Base-by-base conservation (phyloP, 148 eudicot genomes). In the Limonium bicolor region DNA sequence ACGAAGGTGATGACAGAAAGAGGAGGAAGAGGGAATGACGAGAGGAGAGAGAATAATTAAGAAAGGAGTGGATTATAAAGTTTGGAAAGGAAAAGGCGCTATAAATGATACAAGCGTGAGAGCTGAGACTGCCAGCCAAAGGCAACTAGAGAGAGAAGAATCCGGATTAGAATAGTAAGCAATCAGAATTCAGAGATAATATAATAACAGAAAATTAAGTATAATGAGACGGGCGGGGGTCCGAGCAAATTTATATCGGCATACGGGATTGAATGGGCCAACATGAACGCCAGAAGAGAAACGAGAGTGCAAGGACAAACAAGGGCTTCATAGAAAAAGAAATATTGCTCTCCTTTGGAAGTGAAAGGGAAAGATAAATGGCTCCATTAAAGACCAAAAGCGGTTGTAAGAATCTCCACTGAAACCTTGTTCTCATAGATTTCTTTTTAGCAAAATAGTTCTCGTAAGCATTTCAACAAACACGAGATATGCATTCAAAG, bases 401-500 rank as follows among this genome's bases (percentile, higher is more conserved):
- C n/a, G 25, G 22, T 20, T 39, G 9, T 7, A 41, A 21, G 4
- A 20, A 41, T 27, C 22, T 9, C 24, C 24, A 41, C 3, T 0
- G 27, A 11, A 15, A 20, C 15, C 14, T 41, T n/a, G n/a, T n/a
- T n/a, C n/a, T n/a, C n/a, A n/a, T n/a, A n/a, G n/a, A n/a, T n/a
- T n/a, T n/a, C n/a, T n/a, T n/a, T n/a, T n/a, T n/a, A n/a, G n/a
- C n/a, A n/a, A n/a, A n/a, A n/a, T n/a, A n/a, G n/a, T 41, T 21
- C 46, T 13, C 46, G 24, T 27, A 41, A 12, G 10, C 46, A 41
- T 41, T 21, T 12, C 16, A 41, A 20, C 46, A 41, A 41, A 22
- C 46, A 41, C 27, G 9, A 20, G 46, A 41, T 11, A 41, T 15
- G 46, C 46, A 41, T 41, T 41, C n/a, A n/a, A n/a, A n/a, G n/a